These are phyloP conservation scores for Trichophaea hybrida DNA, from an alignment of 2,329 filamentous ascomycete species.

Conservation along the genomic window DNA sequence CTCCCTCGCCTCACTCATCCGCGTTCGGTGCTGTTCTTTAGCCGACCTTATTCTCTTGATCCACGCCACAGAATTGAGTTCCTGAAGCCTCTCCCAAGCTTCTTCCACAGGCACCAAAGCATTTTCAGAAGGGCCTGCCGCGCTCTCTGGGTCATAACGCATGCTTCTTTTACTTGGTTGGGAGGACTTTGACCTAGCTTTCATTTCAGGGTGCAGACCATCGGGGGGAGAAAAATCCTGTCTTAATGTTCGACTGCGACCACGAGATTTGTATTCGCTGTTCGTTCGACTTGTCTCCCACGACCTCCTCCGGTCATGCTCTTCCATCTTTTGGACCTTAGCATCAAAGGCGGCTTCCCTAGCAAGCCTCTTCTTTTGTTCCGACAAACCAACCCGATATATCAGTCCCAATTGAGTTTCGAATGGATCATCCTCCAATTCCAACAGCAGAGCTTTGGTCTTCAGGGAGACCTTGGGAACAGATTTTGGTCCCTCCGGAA, in stretches of 20 bases:
- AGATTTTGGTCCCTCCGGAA: slow-evolving; percentile 68
- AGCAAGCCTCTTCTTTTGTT: slow-evolving; percentile 79
- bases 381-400: slow-evolving; percentile 72
- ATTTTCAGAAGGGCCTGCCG: slow-evolving; percentile 47
- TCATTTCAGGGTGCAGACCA: slow-evolving; percentile 1
- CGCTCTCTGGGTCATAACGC: slow-evolving; percentile 28
- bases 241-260: slow-evolving; percentile 30
- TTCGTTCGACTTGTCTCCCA: slow-evolving; percentile 20
- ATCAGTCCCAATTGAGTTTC: slow-evolving; percentile 96
- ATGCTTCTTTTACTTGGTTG: slow-evolving; percentile 14
- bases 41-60: slow-evolving; percentile 71
- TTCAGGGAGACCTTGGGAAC: slow-evolving; percentile 77
- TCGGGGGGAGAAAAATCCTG: slow-evolving; percentile 8
- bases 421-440: slow-evolving; percentile 89
- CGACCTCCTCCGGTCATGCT: slow-evolving; percentile 45
- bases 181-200: slow-evolving; percentile 12
- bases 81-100: slow-evolving; percentile 59
- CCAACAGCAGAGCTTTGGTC: slow-evolving; percentile 69
- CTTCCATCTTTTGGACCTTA: slow-evolving; percentile 71
- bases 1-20: slow-evolving; percentile 49
- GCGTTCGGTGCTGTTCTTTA: slow-evolving; percentile 40
- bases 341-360: slow-evolving; percentile 79
- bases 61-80: slow-evolving; percentile 81
- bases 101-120: slow-evolving; percentile 61
- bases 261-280: slow-evolving; percentile 36